Base-by-base conservation (phyloP, 169 alveolate species). In the Eimeria necatrix region DNA sequence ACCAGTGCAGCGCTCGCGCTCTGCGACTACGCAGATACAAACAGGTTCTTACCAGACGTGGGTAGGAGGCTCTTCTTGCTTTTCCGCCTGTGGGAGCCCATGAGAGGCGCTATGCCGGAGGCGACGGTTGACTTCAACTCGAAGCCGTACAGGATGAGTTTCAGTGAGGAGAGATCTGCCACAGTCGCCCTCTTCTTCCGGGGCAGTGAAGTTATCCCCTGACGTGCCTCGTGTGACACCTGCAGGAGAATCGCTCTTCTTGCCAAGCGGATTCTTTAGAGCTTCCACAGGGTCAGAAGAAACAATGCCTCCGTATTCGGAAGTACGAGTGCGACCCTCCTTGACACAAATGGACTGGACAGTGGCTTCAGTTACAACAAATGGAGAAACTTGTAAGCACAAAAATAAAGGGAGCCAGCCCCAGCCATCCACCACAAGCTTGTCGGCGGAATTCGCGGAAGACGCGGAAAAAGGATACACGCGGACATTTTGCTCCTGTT, bases 351-450 rank as follows among this genome's bases (percentile, higher is more conserved):
- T 64, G 7, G 84, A 56, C 91, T 78, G 83, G 26, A 87, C 95
- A 14, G 85, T 71, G 49, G 95, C 95, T 61, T 74, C 93, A 3
- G 95, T 93, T 49, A 93, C 93, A 32, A 93, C 80, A 53, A 68
- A 93, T 16, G 95, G 95, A 60, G 80, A 87, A 20, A 93, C 95
- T 93, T 93, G 95, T 16, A 93, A 78, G 60, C 93, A 86, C 61
- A 93, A 80, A 64, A 93, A 93, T 46, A 80, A 48, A 12, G 95
- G 95, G 7, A 93, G 59, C 85, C 91, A 93, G 24, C 80, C 84
- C 95, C 95, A 93, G 20, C 95, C 95, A 24, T 93, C 88, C 14
- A 83, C 95, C 51, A 93, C 93, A 22, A 93, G 71, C 32, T 93
- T 93, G 88, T 93, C 95, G 5, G 95, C 95, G 8, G 91, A 52